Evolutionary conservation across 352 stramenopile species (phyloP).

Genomic region (Lagenidium giganteum): DNA sequence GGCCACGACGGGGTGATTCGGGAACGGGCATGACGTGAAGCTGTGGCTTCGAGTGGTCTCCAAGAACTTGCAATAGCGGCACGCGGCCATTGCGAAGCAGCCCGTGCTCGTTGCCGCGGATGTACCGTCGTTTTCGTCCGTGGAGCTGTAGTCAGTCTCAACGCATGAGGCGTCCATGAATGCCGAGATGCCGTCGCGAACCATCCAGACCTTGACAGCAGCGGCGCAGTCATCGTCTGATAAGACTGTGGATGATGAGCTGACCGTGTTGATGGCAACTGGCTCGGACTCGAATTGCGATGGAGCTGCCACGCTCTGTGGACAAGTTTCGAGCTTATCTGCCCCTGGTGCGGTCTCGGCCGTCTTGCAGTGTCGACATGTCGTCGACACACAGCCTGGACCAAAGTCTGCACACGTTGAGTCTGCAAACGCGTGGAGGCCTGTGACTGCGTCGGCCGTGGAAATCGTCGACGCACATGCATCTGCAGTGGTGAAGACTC

Average conservation of each 20-base stretch:
- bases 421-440: constrained; percentile 13
- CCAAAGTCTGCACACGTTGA: neutral
- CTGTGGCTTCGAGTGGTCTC: constrained; percentile 2
- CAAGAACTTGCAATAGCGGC: constrained; percentile 20
- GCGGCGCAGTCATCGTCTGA: neutral
- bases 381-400: too few relatives aligned
- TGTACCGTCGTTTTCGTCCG: constrained; percentile 13
- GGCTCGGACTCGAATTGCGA: too few relatives aligned
- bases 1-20: neutral
- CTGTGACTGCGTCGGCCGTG: constrained; percentile 8
- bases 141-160: constrained; percentile 2
- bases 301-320: too few relatives aligned
- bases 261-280: constrained; percentile 2
- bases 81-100: constrained; percentile 13
- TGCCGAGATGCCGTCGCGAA: constrained; percentile 3
- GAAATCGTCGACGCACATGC: constrained; percentile 10
- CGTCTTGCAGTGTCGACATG: constrained; percentile 12
- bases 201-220: neutral
- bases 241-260: constrained; percentile 1
- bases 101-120: constrained; percentile 7
- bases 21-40: constrained; percentile 1
- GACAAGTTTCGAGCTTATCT: too few relatives aligned
- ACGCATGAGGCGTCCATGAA: constrained; percentile 4
- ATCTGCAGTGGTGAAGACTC: constrained; percentile 5
- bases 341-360: too few relatives aligned